Evolutionary conservation across 352 stramenopile species (phyloP).

Genomic region (Globisporangium carolinianum): DNA sequence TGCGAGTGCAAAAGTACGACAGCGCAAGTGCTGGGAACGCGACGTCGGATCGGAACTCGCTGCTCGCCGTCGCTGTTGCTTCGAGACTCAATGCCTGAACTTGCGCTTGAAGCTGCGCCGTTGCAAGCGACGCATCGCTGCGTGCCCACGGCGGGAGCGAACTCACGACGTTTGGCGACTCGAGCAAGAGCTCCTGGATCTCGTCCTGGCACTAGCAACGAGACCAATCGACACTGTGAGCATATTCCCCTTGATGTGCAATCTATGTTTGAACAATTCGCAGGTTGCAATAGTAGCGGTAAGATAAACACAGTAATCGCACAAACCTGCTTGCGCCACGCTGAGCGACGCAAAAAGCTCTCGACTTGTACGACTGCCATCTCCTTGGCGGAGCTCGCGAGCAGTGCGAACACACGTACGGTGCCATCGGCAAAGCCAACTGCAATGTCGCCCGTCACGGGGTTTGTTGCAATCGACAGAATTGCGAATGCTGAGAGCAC

Average conservation of each 20-base stretch:
- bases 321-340: constrained; percentile 27
- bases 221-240: neutral
- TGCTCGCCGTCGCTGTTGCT: neutral
- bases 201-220: constrained; percentile 26
- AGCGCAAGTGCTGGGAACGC: constrained; percentile 39
- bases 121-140: constrained; percentile 32
- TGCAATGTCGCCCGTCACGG: constrained; percentile 47
- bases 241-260: too few species aligned
- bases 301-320: too few species aligned
- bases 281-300: too few species aligned
- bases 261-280: too few species aligned
- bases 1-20: constrained; percentile 34
- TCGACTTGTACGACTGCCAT: constrained; percentile 39
- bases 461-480: constrained; percentile 52
- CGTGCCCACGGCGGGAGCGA: constrained; percentile 60
- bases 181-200: constrained; percentile 27
- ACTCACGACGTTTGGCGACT: constrained; percentile 60
- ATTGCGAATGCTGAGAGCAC: constrained; percentile 74
- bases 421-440: constrained; percentile 72
- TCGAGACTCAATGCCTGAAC: constrained; percentile 11
- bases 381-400: constrained; percentile 51
- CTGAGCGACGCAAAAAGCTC: constrained; percentile 32
- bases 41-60: constrained; percentile 27
- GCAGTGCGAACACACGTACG: constrained; percentile 47
- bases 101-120: constrained; percentile 27